Conservation (phyloP, 108 stramenopile genomes). For the Skeletonema costatum region DNA sequence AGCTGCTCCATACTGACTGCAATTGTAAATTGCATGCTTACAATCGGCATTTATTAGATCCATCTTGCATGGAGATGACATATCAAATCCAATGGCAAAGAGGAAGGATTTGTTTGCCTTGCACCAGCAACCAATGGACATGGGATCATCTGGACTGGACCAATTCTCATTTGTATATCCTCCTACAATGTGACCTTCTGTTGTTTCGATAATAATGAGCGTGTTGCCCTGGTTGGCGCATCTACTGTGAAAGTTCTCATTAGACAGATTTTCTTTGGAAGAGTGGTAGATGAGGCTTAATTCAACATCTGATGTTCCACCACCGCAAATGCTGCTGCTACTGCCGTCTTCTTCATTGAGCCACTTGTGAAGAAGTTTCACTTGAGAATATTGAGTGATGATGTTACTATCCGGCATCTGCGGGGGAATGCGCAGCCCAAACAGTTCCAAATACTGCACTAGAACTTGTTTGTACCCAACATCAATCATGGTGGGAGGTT, state of each 20-base stretch:
- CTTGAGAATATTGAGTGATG: not conserved
- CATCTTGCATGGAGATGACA: slow-evolving; percentile 22
- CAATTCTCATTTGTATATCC: slow-evolving; percentile 13
- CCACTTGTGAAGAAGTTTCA: slow-evolving; percentile 16
- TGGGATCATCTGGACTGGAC: not conserved
- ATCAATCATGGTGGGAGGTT: not conserved
- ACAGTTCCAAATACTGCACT: slow-evolving; percentile 20
- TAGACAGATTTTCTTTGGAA: slow-evolving; percentile 16
- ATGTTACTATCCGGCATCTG: slow-evolving; percentile 13
- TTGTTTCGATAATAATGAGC: slow-evolving; percentile 18
- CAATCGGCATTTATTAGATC: slow-evolving; percentile 5
- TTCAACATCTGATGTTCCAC: not conserved
- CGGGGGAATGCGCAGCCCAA: slow-evolving; percentile 6
- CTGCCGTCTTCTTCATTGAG: slow-evolving; percentile 2
- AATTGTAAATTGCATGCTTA: slow-evolving; percentile 5
- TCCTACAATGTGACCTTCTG: slow-evolving; percentile 7
- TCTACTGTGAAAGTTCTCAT: slow-evolving; percentile 16
- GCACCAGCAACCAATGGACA: not conserved
- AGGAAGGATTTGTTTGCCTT: slow-evolving; percentile 27
- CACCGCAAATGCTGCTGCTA: not conserved
- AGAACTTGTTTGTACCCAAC: slow-evolving; percentile 16
- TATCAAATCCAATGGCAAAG: slow-evolving; percentile 13
- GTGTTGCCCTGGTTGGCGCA: slow-evolving; percentile 19
- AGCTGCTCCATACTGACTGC: slow-evolving; percentile 1
- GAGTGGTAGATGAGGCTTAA: slow-evolving; percentile 29